These are phyloP conservation scores for Boehmeria nivea DNA, from an alignment of 306 rosid genomes.

Conservation along the genomic window DNA sequence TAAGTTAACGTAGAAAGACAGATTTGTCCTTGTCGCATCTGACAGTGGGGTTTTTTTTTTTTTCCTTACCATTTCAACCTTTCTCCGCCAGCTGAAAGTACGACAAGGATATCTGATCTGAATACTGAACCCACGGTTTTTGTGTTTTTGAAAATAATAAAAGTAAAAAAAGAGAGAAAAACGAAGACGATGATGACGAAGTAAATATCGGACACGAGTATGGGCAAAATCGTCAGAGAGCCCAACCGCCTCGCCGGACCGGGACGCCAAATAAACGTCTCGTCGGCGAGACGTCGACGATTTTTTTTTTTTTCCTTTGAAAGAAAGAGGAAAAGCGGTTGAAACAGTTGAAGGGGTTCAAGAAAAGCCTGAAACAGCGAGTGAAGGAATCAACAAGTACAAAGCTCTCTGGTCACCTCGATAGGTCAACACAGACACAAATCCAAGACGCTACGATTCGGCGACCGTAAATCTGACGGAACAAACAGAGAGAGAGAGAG, in stretches of 20 bases:
- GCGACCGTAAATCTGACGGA: constrained; percentile 13
- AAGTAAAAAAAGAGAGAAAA: not conserved
- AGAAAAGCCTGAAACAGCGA: no score
- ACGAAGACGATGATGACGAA: not conserved
- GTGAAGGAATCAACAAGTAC: not conserved
- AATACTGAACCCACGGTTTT: constrained; percentile 7
- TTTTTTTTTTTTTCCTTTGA: no score
- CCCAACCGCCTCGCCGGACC: no score
- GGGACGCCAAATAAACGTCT: no score
- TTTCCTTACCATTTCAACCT: no score
- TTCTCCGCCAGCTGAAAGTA: constrained; percentile 16
- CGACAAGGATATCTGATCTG: constrained; percentile 31
- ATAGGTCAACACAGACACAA: constrained; percentile 5
- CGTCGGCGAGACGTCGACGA: constrained; percentile 1
- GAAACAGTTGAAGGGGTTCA: not conserved
- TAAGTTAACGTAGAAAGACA: constrained; percentile 14
- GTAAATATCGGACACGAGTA: not conserved
- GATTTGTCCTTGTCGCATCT: constrained; percentile 17
- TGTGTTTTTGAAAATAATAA: not conserved
- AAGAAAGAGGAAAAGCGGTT: not conserved
- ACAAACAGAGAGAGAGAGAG: not conserved
- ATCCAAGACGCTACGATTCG: constrained; percentile 31
- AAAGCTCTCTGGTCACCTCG: not conserved
- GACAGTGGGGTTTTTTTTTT: not conserved
- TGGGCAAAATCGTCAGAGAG: constrained; percentile 33